Percentiles rank a stretch among this genome's conserved stretches.
Evolutionary conservation across 495 filamentous ascomycete genomes (phyloP).

Genomic region (Entonaema liquescens): DNA sequence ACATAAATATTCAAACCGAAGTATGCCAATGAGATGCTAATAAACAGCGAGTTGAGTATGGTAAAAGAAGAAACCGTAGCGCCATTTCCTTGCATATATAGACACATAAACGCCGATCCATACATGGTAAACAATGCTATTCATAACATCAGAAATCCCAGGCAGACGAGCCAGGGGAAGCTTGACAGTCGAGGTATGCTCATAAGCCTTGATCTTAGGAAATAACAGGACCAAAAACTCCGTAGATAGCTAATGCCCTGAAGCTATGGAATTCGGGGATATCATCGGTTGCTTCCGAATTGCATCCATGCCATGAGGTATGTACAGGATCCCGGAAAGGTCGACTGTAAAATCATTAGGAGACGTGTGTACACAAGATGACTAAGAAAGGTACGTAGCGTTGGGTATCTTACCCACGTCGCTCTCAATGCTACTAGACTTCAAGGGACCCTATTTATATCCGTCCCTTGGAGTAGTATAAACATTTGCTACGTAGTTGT

Average conservation of each 20-base stretch:
- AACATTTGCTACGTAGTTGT: conserved; percentile 12
- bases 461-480: conserved; percentile 10
- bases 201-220: neutral
- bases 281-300: neutral
- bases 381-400: neutral
- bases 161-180: neutral
- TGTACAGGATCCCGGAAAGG: conserved; percentile 3
- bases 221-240: neutral
- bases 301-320: neutral
- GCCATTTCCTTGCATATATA: neutral
- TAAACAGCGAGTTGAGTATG: neutral
- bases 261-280: neutral
- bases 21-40: neutral
- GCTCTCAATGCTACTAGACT: neutral
- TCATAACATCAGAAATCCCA: neutral
- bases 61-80: neutral
- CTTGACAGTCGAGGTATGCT: conserved; percentile 5
- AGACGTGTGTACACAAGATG: conserved; percentile 6
- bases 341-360: conserved; percentile 18
- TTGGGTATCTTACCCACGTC: conserved; percentile 26
- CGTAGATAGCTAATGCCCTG: neutral
- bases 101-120: conserved; percentile 11
- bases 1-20: neutral
- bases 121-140: conserved; percentile 5
- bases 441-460: conserved; percentile 10